Conservation (phyloP, 2,329 filamentous ascomycete species). For the Fusarium abutilonis region DNA sequence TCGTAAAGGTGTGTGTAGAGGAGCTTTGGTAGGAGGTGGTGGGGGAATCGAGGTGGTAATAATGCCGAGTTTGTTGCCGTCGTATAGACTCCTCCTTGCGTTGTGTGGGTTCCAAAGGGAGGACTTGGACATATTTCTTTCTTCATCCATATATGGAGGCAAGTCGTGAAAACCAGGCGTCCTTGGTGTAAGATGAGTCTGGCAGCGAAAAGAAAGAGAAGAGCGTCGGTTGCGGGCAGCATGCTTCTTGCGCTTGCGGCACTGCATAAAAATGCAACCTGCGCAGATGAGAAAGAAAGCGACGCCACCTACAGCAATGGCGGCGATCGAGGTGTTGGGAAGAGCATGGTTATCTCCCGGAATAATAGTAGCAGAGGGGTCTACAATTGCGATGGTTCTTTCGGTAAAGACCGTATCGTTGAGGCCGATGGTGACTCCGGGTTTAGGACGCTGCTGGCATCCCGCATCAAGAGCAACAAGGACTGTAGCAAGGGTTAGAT, state of each 20-base stretch:
- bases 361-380: constrained; percentile 45
- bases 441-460: constrained; percentile 58
- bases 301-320: constrained; percentile 55
- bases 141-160: constrained; percentile 27
- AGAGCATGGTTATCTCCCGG: constrained; percentile 39
- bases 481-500: constrained; percentile 48
- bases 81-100: constrained; percentile 5
- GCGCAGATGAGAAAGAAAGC: constrained; percentile 52
- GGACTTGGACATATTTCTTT: constrained; percentile 31
- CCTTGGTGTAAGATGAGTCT: constrained; percentile 50
- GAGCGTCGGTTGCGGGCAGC: constrained; percentile 45
- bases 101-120: constrained; percentile 22
- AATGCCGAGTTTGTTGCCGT: constrained; percentile 24
- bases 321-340: constrained; percentile 55
- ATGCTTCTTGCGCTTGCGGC: constrained; percentile 57
- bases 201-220: constrained; percentile 62
- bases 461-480: constrained; percentile 62
- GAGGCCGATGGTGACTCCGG: constrained; percentile 52
- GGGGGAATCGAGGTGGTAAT: constrained; percentile 36
- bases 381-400: constrained; percentile 46
- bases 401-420: constrained; percentile 58
- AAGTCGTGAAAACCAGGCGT: constrained; percentile 35
- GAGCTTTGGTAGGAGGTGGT: constrained; percentile 33
- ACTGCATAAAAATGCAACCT: constrained; percentile 56
- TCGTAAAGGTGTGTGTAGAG: constrained; percentile 24